Conservation (phyloP, 2,329 filamentous ascomycete genomes). For the Colletotrichum chrysophilum region DNA sequence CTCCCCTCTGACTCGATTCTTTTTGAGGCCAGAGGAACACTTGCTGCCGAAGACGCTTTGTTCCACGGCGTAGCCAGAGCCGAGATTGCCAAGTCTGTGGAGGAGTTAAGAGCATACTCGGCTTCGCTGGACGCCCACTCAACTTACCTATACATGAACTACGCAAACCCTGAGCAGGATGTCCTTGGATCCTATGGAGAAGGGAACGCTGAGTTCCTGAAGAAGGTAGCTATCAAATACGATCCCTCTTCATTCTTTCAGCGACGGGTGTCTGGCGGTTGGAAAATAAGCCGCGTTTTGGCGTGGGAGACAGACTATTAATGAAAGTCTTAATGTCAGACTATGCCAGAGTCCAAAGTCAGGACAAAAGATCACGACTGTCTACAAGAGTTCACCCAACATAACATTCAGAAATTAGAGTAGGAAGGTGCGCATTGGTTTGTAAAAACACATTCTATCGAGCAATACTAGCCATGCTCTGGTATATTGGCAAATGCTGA, state of each 20-base stretch:
- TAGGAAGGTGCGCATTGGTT: too few relatives aligned
- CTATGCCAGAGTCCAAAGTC: too few relatives aligned
- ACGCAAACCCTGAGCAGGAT: conserved; percentile 7
- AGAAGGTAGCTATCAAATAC: conserved; percentile 1
- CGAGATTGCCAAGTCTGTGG: not conserved
- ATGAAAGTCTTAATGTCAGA: too few relatives aligned
- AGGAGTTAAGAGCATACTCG: not conserved
- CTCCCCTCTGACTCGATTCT: not conserved
- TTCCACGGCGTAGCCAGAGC: not conserved
- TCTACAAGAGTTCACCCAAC: too few relatives aligned
- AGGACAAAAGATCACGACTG: too few relatives aligned
- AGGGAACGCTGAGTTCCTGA: not conserved
- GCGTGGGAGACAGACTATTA: not conserved
- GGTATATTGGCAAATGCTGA: too few relatives aligned
- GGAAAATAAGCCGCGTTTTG: not conserved
- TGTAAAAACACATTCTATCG: too few relatives aligned
- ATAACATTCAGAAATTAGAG: too few relatives aligned
- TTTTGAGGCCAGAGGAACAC: not conserved
- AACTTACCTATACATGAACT: conserved; percentile 10
- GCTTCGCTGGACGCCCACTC: not conserved
- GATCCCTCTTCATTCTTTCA: conserved; percentile 30
- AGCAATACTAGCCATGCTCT: too few relatives aligned
- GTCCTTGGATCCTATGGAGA: not conserved
- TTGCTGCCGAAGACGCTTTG: not conserved
- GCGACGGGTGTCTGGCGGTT: not conserved